A percentile compares a stretch with the other conserved stretches of the same genome.
Evolutionary conservation across 192 early-diverging fungal genomes (phyloP).

Genomic region (Thamnidium elegans): DNA sequence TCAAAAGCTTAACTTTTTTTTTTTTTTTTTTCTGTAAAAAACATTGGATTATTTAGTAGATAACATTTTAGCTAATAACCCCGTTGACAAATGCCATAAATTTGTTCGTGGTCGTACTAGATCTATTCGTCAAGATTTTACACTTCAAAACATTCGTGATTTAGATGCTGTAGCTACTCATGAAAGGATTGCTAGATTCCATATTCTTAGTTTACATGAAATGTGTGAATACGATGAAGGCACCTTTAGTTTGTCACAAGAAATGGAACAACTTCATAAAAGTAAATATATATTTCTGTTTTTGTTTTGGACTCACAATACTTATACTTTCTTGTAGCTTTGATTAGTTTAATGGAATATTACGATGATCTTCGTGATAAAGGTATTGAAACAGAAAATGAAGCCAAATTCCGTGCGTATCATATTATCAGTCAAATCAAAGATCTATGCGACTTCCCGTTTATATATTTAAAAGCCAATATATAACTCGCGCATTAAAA

Average conservation of each 20-base stretch:
- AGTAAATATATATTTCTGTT: slow-evolving; percentile 41
- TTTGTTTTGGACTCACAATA: too few relatives aligned
- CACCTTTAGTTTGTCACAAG: slow-evolving; percentile 71
- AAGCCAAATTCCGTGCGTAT: slow-evolving; percentile 91
- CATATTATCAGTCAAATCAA: slow-evolving; percentile 73
- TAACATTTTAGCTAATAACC: slow-evolving; percentile 50
- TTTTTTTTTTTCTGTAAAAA: slow-evolving; percentile 7
- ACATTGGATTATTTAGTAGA: slow-evolving; percentile 70
- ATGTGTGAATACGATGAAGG: slow-evolving; percentile 61
- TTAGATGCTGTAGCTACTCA: slow-evolving; percentile 62
- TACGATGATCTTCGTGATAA: slow-evolving; percentile 72
- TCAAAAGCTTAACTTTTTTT: neutral
- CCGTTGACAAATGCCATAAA: slow-evolving; percentile 62
- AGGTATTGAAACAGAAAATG: slow-evolving; percentile 61
- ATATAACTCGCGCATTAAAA: slow-evolving; percentile 68
- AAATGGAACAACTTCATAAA: slow-evolving; percentile 87
- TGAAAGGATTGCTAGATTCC: slow-evolving; percentile 86
- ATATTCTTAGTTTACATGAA: slow-evolving; percentile 73
- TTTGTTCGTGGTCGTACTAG: slow-evolving; percentile 88
- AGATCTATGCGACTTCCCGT: slow-evolving; percentile 57
- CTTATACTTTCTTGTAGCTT: slow-evolving; percentile 38
- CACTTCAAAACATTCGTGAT: slow-evolving; percentile 77
- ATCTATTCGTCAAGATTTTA: slow-evolving; percentile 84
- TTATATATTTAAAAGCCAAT: slow-evolving; percentile 54
- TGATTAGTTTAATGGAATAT: slow-evolving; percentile 82